Percentiles rank a stretch among this genome's conserved stretches.
Evolutionary conservation across 805 yeast species (phyloP).

Genomic region (Cyberlindnera bimundalis): DNA sequence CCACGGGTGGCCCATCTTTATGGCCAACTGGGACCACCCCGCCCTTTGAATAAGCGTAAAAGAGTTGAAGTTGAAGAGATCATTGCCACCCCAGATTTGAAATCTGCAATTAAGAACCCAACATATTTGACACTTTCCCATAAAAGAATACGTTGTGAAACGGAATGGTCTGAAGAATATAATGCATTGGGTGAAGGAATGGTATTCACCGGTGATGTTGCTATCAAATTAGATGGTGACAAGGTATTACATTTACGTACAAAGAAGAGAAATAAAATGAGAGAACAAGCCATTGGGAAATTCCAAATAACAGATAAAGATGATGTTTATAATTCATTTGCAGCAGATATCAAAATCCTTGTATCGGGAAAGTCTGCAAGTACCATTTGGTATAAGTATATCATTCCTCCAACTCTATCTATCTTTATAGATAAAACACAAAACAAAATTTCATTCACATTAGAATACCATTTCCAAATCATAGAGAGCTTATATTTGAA

Average conservation of each 20-base stretch:
- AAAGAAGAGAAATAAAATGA: constrained; percentile 14
- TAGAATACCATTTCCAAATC: constrained; percentile 9
- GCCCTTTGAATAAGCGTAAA: constrained; percentile 2
- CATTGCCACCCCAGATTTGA: not conserved
- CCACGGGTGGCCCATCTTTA: not conserved
- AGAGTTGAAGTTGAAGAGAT: not conserved
- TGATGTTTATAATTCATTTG: not conserved
- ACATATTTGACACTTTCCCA: constrained; percentile 7
- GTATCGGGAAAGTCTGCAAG: not conserved
- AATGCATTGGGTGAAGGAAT: not conserved
- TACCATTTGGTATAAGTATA: not conserved
- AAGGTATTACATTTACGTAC: constrained; percentile 5
- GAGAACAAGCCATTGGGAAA: constrained; percentile 6
- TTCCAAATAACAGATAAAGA: constrained; percentile 1
- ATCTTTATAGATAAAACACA: not conserved
- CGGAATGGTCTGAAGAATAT: not conserved
- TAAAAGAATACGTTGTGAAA: not conserved
- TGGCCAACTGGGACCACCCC: constrained; percentile 1
- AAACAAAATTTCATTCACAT: not conserved
- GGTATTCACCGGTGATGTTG: constrained; percentile 4
- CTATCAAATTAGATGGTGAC: constrained; percentile 1
- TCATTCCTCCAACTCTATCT: constrained; percentile 6
- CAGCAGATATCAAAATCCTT: not conserved
- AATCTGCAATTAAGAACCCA: not conserved
- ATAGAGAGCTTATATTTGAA: constrained; percentile 13